phyloP scores from a whole-genome alignment of 2,329 filamentous ascomycete genomes.

The Colletotrichum eleusines region DNA sequence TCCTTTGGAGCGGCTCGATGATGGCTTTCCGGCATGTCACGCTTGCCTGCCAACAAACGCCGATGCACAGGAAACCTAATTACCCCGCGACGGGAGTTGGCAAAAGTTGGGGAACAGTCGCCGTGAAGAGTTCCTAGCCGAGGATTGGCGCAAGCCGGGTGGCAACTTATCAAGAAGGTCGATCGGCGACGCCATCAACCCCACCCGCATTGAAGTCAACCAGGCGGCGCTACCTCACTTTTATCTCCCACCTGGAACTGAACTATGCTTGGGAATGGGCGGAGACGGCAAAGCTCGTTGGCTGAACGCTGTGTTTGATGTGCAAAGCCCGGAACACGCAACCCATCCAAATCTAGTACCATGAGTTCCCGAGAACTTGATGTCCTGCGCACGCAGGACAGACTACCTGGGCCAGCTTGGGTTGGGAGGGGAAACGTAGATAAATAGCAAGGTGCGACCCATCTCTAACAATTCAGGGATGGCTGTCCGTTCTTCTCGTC shows the following conservation, averaged over 20 bases:
- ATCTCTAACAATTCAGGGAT: constrained; percentile 8
- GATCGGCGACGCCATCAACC: constrained; percentile 17
- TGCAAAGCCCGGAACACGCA: constrained; percentile 37
- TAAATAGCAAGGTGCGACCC: constrained; percentile 18
- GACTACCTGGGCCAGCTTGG: background rate
- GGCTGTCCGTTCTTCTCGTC: background rate
- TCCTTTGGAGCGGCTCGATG: background rate
- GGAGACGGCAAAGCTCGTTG: constrained; percentile 27
- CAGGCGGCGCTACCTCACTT: background rate
- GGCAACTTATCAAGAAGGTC: constrained; percentile 19
- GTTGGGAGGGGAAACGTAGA: constrained; percentile 8
- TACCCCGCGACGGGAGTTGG: background rate
- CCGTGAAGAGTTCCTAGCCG: background rate
- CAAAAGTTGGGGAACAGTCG: background rate
- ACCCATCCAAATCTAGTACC: constrained; percentile 35
- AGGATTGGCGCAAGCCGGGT: constrained; percentile 6
- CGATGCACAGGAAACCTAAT: background rate
- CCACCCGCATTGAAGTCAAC: constrained; percentile 18
- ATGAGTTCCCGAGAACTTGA: background rate
- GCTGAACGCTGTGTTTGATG: background rate
- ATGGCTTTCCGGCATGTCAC: background rate
- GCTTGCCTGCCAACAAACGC: background rate
- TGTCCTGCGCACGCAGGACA: background rate
- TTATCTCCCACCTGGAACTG: constrained; percentile 18
- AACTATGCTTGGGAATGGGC: constrained; percentile 20